These are phyloP conservation scores for Penicillium macrosclerotiorum DNA, from an alignment of 495 filamentous ascomycete species.

Conservation along the genomic window DNA sequence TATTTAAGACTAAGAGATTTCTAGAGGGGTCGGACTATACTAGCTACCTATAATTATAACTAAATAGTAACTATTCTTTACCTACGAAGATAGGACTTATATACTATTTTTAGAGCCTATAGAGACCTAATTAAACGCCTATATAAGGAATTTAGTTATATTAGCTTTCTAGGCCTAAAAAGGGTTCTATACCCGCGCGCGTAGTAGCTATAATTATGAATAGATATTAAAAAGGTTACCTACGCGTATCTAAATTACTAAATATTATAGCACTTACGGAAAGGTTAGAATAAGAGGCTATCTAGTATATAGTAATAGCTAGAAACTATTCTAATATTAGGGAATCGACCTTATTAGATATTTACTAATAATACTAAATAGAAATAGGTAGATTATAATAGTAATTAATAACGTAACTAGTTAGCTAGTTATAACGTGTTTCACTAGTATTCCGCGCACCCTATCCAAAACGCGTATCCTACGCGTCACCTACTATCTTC, in stretches of 20 bases:
- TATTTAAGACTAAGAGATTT: background rate
- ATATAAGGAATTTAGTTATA: background rate
- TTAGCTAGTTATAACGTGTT: too few species aligned
- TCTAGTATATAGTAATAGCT: background rate
- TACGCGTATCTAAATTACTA: background rate
- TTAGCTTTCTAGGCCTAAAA: background rate
- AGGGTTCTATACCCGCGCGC: background rate
- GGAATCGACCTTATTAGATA: too few species aligned
- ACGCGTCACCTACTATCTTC: too few species aligned
- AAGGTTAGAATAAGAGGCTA: background rate
- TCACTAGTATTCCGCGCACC: too few species aligned
- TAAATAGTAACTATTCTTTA: background rate
- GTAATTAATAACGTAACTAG: too few species aligned
- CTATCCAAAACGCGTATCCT: too few species aligned
- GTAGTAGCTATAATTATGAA: background rate
- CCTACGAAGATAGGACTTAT: background rate
- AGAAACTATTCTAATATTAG: background rate
- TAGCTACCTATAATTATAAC: background rate
- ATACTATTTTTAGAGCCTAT: background rate
- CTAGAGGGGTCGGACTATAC: background rate
- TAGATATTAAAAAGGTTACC: background rate
- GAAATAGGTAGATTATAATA: background rate
- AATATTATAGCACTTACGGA: background rate
- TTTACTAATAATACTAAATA: background rate
- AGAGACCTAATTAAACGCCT: background rate